A percentile compares a stretch with the other conserved stretches of the same genome.
These are phyloP conservation scores for Fusarium dimerum DNA, from an alignment of 2,329 filamentous ascomycete species.

Conservation along the genomic window DNA sequence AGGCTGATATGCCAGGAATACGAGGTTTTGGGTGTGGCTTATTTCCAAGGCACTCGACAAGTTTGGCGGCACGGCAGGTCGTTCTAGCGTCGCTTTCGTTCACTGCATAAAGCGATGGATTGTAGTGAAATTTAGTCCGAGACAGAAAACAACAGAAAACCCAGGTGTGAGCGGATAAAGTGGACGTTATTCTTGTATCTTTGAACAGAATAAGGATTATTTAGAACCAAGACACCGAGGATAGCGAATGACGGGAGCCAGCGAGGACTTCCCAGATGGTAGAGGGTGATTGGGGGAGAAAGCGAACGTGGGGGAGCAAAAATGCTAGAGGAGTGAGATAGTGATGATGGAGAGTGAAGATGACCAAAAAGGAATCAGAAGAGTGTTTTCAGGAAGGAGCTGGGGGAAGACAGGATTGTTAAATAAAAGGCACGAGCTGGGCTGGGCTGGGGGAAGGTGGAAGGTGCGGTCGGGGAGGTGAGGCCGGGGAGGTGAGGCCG, in stretches of 20 bases:
- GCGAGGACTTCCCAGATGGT: slow-evolving; percentile 65
- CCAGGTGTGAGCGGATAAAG: slow-evolving; percentile 35
- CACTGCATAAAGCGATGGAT: slow-evolving; percentile 21
- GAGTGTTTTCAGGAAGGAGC: slow-evolving; percentile 28
- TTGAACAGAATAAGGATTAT: slow-evolving; percentile 15
- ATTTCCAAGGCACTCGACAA: slow-evolving; percentile 7
- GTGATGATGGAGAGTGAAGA: slow-evolving; percentile 28
- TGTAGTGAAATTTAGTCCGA: slow-evolving; percentile 11
- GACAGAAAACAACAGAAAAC: slow-evolving; percentile 21
- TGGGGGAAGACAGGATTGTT: slow-evolving; percentile 31
- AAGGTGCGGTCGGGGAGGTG: slow-evolving; percentile 16
- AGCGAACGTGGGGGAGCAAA: slow-evolving; percentile 48
- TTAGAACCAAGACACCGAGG: slow-evolving; percentile 52
- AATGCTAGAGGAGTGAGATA: slow-evolving; percentile 27
- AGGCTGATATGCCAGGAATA: slow-evolving; percentile 10
- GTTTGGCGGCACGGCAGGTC: slow-evolving; percentile 1
- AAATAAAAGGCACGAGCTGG: slow-evolving; percentile 32
- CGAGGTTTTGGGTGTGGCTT: slow-evolving; percentile 15
- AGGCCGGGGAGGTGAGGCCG: slow-evolving; percentile 21
- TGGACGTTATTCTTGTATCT: slow-evolving; percentile 27
- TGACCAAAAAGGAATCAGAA: slow-evolving; percentile 28
- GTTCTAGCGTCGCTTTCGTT: slow-evolving; percentile 18
- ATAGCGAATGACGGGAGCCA: slow-evolving; percentile 76
- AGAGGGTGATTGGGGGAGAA: slow-evolving; percentile 42
- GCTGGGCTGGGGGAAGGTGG: slow-evolving; percentile 15